Evolutionary conservation across 805 yeast species (phyloP).

Genomic region (Candida peoriensis): DNA sequence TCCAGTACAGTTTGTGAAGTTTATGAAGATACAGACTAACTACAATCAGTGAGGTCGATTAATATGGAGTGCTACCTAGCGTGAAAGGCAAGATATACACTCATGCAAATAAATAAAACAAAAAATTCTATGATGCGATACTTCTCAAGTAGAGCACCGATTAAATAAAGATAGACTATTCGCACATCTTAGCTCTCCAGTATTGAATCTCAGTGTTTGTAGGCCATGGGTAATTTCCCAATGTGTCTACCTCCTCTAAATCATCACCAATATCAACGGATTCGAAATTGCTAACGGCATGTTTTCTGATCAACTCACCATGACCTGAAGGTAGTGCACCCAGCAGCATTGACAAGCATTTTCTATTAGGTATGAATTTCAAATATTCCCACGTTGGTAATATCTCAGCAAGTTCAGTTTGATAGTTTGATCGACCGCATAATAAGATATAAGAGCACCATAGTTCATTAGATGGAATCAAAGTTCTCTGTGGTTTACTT

Average conservation of each 20-base stretch:
- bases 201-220: constrained; percentile 18
- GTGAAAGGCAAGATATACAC: too few relatives aligned
- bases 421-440: constrained; percentile 41
- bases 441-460: constrained; percentile 51
- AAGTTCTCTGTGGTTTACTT: constrained; percentile 16
- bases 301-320: constrained; percentile 34
- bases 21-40: too few relatives aligned
- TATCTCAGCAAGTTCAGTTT: constrained; percentile 43
- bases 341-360: constrained; percentile 36
- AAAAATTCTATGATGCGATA: too few relatives aligned
- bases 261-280: constrained; percentile 1
- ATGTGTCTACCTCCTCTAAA: not conserved
- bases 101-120: too few relatives aligned
- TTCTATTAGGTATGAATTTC: constrained; percentile 35
- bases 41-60: too few relatives aligned
- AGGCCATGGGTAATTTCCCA: constrained; percentile 35
- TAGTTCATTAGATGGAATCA: constrained; percentile 41
- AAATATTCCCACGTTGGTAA: constrained; percentile 52
- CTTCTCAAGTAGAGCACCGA: too few relatives aligned
- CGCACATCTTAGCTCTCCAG: constrained; percentile 11
- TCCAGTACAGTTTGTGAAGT: too few relatives aligned
- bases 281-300: constrained; percentile 19
- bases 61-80: too few relatives aligned
- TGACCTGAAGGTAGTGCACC: constrained; percentile 18
- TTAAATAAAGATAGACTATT: too few relatives aligned